Percentiles rank a stretch among this genome's conserved stretches.
These are phyloP conservation scores for Hyaloscypha variabilis DNA, from an alignment of 495 filamentous ascomycete genomes.

Conservation along the genomic window DNA sequence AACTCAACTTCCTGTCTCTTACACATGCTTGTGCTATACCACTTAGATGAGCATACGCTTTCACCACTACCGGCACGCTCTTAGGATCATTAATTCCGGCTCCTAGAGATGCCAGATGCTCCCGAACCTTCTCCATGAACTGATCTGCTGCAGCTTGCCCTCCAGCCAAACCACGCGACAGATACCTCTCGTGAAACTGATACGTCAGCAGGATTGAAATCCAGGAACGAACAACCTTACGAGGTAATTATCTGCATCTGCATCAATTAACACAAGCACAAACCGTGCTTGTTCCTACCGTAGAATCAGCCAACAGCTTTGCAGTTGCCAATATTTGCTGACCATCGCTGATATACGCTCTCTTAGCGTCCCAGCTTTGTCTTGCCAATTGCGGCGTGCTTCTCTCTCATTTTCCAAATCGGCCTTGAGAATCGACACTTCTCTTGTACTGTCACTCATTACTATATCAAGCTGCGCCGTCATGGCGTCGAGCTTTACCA, in stretches of 20 bases:
- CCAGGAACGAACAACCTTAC: constrained; percentile 20
- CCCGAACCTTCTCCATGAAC: constrained; percentile 34
- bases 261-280: constrained; percentile 40
- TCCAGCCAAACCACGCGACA: constrained; percentile 36
- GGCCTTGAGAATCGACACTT: constrained; percentile 36
- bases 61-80: constrained; percentile 36
- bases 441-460: constrained; percentile 32
- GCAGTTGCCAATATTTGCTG: not conserved
- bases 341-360: constrained; percentile 6
- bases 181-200: constrained; percentile 42
- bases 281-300: constrained; percentile 26
- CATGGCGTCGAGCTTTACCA: constrained; percentile 37
- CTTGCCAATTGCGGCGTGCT: constrained; percentile 8
- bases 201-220: not conserved
- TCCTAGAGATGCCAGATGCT: constrained; percentile 36
- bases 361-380: constrained; percentile 4
- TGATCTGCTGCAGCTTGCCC: constrained; percentile 42
- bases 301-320: not conserved
- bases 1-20: constrained; percentile 32
- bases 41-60: constrained; percentile 42
- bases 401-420: constrained; percentile 32
- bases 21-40: constrained; percentile 36
- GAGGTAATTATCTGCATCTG: constrained; percentile 40
- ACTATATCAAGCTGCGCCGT: constrained; percentile 42
- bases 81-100: constrained; percentile 30